Evolutionary conservation across 2,329 filamentous ascomycete species (phyloP), one percentile per base, ranked within the genome.

Genomic region (Tolypocladium nubicola): DNA sequence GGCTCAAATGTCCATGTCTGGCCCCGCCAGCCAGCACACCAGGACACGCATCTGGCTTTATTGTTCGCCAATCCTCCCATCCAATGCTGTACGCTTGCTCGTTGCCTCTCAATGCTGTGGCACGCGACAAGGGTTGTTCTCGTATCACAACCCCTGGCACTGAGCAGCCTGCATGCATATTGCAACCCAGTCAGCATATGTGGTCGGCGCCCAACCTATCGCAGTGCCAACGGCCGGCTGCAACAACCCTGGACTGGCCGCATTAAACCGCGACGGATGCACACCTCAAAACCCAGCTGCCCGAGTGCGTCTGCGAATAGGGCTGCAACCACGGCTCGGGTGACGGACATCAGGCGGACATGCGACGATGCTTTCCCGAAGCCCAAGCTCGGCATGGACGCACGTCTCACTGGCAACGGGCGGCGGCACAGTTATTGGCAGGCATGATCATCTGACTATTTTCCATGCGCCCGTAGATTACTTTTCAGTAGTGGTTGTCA

Each of bases 141-240:
- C 56, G 56, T 57, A 55, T 57, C 52, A 57, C 7, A 14, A 54
- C 37, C 52, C 45, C 39, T 53, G 55, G 43, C 55, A 52, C 38
- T n/a, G 40, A 43, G 19, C 19, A 55, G 47, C 39, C 5, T 45
- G 53, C 53, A 57, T 56, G 33, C 52, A 47, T 57, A 47, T 59
- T 59, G 57, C 57, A 57, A 50, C 57, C 55, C 57, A 54, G 52
- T 57, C 38, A 40, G 33, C 43, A 26, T 23, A 53, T 54, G 57
- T 40, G 53, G 37, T 41, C 30, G 50, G 39, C 21, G 57, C 55
- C 54, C 57, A 56, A 56, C 52, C 53, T 47, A 55, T 47, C 19
- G n/a, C 38, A 47, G 38, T 5, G 6, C 9, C 19, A 21, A 50
- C 19, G 10, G 2, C 37, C 52, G 39, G 56, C 52, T 37, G 45